Evolutionary conservation across 306 rosid species (phyloP).

Genomic region (Fragaria vesca): DNA sequence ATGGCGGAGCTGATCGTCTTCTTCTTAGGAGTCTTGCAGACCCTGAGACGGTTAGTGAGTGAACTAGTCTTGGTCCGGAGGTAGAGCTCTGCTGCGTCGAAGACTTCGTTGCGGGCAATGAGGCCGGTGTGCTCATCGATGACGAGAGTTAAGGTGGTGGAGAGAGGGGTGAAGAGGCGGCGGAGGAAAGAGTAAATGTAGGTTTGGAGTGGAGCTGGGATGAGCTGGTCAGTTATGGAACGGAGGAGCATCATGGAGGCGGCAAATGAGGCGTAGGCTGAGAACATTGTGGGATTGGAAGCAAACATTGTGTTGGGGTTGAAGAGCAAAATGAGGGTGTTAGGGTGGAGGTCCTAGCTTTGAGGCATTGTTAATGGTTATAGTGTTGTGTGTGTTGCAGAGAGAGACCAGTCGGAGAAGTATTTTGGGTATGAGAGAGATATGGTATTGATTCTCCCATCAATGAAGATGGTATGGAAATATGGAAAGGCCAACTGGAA

Average conservation of each 20-base stretch:
- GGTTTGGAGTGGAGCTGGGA: constrained; percentile 20
- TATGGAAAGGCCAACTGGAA: background rate
- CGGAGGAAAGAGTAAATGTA: constrained; percentile 22
- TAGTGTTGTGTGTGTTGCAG: background rate
- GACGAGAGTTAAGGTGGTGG: constrained; percentile 31
- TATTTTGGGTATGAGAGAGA: too few species aligned
- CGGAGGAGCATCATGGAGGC: constrained; percentile 39
- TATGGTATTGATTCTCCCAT: background rate
- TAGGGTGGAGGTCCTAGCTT: background rate
- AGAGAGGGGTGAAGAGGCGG: constrained; percentile 28
- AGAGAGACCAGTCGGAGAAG: background rate
- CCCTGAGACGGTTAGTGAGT: constrained; percentile 23
- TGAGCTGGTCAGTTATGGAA: constrained; percentile 33
- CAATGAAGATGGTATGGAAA: background rate
- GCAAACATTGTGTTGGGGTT: background rate
- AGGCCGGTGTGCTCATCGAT: constrained; percentile 27
- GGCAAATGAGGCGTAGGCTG: constrained; percentile 40
- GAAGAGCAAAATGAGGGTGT: background rate
- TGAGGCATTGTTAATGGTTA: background rate
- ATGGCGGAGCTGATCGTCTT: constrained; percentile 22
- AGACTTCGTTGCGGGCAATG: constrained; percentile 30
- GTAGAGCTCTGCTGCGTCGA: constrained; percentile 32
- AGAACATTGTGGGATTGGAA: constrained; percentile 26
- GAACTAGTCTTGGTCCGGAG: constrained; percentile 28
- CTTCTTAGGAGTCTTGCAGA: constrained; percentile 24